These are phyloP conservation scores for Plantago coronopus DNA, from an alignment of 305 asterid species.

Conservation along the genomic window DNA sequence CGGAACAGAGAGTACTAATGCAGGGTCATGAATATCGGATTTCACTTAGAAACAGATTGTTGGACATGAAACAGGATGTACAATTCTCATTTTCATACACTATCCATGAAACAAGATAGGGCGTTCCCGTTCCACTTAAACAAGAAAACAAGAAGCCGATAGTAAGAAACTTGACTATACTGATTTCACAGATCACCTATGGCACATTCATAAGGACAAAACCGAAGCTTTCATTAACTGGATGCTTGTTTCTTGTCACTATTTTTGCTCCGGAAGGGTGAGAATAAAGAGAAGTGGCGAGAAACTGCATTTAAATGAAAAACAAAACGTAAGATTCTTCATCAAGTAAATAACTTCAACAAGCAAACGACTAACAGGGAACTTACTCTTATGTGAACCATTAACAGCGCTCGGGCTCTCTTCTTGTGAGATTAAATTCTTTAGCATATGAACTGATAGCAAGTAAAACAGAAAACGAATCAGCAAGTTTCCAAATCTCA, in stretches of 20 bases:
- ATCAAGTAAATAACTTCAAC: neutral
- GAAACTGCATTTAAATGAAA: conserved; percentile 44
- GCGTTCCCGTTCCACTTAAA: too few relatives aligned
- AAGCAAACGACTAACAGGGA: conserved; percentile 10
- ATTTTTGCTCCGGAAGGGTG: conserved; percentile 74
- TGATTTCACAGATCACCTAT: neutral
- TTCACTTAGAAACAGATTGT: too few relatives aligned
- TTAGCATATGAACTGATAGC: conserved; percentile 64
- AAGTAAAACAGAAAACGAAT: conserved; percentile 6
- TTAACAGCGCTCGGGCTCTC: conserved; percentile 48
- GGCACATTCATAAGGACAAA: neutral
- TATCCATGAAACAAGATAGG: neutral
- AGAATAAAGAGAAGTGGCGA: conserved; percentile 76
- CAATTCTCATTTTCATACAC: neutral
- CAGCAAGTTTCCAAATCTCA: conserved; percentile 15
- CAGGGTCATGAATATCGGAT: too few relatives aligned
- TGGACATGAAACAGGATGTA: neutral
- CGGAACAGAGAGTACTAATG: too few relatives aligned
- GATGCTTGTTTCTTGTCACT: conserved; percentile 65
- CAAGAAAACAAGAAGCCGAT: too few relatives aligned
- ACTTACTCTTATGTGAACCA: conserved; percentile 67
- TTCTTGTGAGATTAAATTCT: conserved; percentile 70
- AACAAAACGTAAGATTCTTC: neutral
- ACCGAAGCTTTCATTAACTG: conserved; percentile 19
- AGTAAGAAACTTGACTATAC: too few relatives aligned